phyloP scores from a whole-genome alignment of 108 stramenopile genomes.

The Cylindrotheca fusiformis region DNA sequence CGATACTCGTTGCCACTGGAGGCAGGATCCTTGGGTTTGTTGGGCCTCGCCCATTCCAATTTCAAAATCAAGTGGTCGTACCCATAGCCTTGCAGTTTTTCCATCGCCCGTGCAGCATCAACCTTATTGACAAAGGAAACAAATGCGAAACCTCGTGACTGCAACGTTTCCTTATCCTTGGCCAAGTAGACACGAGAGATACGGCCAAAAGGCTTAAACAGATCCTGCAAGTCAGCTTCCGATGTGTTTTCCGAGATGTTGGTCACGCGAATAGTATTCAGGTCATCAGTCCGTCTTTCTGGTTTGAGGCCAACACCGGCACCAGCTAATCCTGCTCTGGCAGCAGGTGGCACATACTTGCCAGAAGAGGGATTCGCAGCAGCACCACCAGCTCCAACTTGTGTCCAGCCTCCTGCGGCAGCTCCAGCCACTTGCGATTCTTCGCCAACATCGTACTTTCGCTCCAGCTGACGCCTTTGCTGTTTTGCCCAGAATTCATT shows the following conservation, averaged over 20 bases:
- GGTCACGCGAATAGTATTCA: conserved; percentile 96
- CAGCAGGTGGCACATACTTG: conserved; percentile 82
- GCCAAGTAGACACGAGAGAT: conserved; percentile 96
- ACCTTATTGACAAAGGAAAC: conserved; percentile 89
- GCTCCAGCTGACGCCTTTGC: conserved; percentile 75
- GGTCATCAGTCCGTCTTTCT: conserved; percentile 82
- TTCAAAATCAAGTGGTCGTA: conserved; percentile 99
- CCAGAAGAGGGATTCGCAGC: conserved; percentile 41
- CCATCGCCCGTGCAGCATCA: conserved; percentile 95
- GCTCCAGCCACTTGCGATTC: conserved; percentile 41
- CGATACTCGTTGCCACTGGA: conserved; percentile 68
- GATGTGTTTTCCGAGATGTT: conserved; percentile 97
- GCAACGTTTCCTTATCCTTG: conserved; percentile 93
- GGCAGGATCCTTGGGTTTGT: conserved; percentile 87
- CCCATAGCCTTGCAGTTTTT: conserved; percentile 92
- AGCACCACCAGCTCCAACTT: conserved; percentile 53
- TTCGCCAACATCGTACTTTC: conserved; percentile 86
- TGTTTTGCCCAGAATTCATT: conserved; percentile 92
- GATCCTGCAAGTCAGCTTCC: conserved; percentile 93
- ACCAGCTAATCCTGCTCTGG: conserved; percentile 34
- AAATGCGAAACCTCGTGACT: conserved; percentile 94
- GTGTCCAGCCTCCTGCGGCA: conserved; percentile 70
- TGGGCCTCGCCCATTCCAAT: conserved; percentile 98
- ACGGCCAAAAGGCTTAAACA: conserved; percentile 92
- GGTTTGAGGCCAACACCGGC: conserved; percentile 37